phyloP scores from a whole-genome alignment of 768 basidiomycete species.

The Amanita jacksonii region DNA sequence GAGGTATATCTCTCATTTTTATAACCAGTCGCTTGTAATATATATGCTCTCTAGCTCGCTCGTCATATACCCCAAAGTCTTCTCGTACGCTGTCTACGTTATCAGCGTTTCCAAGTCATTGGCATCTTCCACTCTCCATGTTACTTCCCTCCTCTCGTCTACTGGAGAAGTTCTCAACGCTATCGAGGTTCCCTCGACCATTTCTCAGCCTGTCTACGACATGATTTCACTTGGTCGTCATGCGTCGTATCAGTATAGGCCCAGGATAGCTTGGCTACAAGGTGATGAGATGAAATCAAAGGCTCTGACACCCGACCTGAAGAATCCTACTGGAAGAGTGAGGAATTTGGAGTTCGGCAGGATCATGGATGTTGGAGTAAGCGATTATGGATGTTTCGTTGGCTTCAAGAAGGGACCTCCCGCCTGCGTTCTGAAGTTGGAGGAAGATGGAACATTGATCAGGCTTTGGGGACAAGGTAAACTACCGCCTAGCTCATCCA shows the following conservation, averaged over 20 bases:
- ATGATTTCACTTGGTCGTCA: constrained; percentile 19
- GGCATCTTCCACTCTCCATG: constrained; percentile 53
- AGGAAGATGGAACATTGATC: constrained; percentile 25
- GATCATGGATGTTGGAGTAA: constrained; percentile 55
- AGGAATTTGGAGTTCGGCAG: constrained; percentile 27
- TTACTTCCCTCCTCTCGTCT: constrained; percentile 46
- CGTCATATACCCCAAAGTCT: constrained; percentile 53
- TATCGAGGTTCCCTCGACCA: constrained; percentile 44
- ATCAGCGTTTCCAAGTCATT: constrained; percentile 43
- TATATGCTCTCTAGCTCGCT: constrained; percentile 38
- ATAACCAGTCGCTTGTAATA: constrained; percentile 4
- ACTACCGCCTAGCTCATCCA: background rate
- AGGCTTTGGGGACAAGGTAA: background rate
- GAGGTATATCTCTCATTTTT: constrained; percentile 33
- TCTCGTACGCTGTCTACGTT: constrained; percentile 44
- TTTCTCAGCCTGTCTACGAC: constrained; percentile 24
- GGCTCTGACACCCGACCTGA: constrained; percentile 16
- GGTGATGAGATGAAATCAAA: constrained; percentile 37
- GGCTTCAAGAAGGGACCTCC: constrained; percentile 47
- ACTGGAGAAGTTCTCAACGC: constrained; percentile 43
- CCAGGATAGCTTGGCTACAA: constrained; percentile 47
- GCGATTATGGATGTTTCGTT: constrained; percentile 48
- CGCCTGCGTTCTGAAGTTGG: constrained; percentile 44
- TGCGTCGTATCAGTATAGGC: constrained; percentile 10
- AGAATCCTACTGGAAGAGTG: background rate